These are phyloP conservation scores for Castanospermum australe DNA, from an alignment of 306 rosid genomes.

Conservation along the genomic window DNA sequence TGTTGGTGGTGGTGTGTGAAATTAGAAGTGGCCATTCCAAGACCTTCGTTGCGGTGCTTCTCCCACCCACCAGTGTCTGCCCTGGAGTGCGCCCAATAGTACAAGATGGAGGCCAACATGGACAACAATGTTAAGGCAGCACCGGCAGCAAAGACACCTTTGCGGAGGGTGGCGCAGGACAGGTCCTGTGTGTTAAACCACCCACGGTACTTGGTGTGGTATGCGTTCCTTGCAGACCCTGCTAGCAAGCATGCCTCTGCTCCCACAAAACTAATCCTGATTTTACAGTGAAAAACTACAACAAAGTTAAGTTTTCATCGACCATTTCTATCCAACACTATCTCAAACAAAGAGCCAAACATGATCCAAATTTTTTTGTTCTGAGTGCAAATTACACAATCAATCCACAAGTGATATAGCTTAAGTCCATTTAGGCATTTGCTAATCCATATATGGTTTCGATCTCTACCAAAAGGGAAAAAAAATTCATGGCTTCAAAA, in stretches of 20 bases:
- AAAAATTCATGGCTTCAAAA: background rate
- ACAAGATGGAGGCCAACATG: slow-evolving; percentile 58
- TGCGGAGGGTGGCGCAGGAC: slow-evolving; percentile 87
- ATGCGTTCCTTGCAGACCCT: slow-evolving; percentile 94
- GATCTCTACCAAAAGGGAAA: too few species aligned
- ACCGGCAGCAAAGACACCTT: slow-evolving; percentile 95
- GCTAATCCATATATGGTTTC: background rate
- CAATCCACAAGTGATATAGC: background rate
- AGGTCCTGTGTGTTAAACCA: slow-evolving; percentile 27
- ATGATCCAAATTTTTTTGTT: background rate
- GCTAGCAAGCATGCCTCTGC: slow-evolving; percentile 94
- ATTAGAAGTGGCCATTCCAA: slow-evolving; percentile 54
- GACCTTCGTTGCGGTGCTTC: slow-evolving; percentile 79
- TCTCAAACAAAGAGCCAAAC: background rate
- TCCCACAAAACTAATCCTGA: slow-evolving; percentile 79
- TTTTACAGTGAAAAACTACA: background rate
- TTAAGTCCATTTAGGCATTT: background rate
- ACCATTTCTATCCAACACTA: background rate
- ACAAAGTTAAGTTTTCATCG: background rate
- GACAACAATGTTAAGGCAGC: slow-evolving; percentile 87
- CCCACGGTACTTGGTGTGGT: slow-evolving; percentile 82
- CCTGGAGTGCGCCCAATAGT: slow-evolving; percentile 82
- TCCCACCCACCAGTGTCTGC: slow-evolving; percentile 97
- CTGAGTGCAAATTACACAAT: background rate
- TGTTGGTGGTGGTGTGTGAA: slow-evolving; percentile 48